Evolutionary conservation across 2,329 filamentous ascomycete species (phyloP), one percentile per base, ranked within the genome.

Genomic region (Botrytis paeoniae): DNA sequence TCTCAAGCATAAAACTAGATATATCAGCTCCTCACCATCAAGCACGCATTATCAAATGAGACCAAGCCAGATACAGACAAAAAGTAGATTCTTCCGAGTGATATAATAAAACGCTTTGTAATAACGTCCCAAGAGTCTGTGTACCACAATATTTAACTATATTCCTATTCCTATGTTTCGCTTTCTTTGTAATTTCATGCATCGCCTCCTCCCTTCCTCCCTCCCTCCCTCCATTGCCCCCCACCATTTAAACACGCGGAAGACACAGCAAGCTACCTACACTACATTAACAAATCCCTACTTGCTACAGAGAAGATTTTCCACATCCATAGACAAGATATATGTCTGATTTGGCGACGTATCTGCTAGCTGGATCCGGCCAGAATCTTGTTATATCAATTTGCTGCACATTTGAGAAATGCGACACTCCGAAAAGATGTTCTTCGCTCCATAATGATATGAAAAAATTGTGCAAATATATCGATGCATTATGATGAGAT

Each of bases 101-200:
- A 39, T 68, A 41, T 41, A 57, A 68, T 32, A 41, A 41, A 41
- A 68, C 35, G 35, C n/a, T 51, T 37, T 41, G 54, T 35, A 57
- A 68, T 25, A 45, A 20, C 14, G 10, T 45, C 35, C 48, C 35
- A 12, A 57, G 48, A 51, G 32, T 57, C 35, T 68, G 65, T 57
- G 35, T 57, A 37, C 65, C 39, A 22, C 65, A 57, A 10, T 51
- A 59, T 37, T 39, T 66, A 66, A 39, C 70, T 66, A 66, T 66
- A n/a, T 71, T 57, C 60, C 60, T 57, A 65, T 57, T 64, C 61
- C 69, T 60, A 43, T 70, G 25, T n/a, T 45, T 39, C 68, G 32
- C 69, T 51, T 41, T 51, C 35, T 68, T 37, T 68, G 48, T 57
- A 32, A 57, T 32, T 68, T 51, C 48, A 54, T 22, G 25, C 45